Base-by-base conservation (phyloP, 805 yeast genomes). In the Candida oleophila region DNA sequence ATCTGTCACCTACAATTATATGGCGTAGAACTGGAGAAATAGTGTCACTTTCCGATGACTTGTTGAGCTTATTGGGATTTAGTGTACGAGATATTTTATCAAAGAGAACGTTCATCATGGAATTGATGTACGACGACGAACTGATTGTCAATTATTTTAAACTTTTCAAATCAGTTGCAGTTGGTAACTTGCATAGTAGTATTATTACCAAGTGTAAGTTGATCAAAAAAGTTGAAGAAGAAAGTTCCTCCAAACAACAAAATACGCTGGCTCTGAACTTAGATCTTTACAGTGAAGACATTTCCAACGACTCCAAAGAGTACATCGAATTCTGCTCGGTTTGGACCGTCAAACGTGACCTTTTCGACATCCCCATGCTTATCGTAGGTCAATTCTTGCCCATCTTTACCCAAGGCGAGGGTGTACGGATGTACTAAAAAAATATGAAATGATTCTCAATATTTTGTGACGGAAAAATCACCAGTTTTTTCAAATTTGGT, bases 11-110 rank as follows among this genome's bases (percentile, higher is more conserved):
- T 1, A 84, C 92, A 2, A 82, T 87, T 15, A 83, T 87, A 52
- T 88, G 96, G 96, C 73, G 96, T 55, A 69, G 96, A 36, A 85
- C 95, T 0, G 95, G 95, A 8, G 95, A 88, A 60, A 82, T 89
- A 37, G 90, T 87, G 9, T 87, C 87, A 7, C 80, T 86, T 8
- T 85, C 90, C 3, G 82, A 83, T 51, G 94, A 87, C 55, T 80
- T 88, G 57, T 78, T 86, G 25, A 78, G 83, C 2, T 67, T 88
- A 51, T 78, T 91, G 4, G 87, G 89, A 1, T 81, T 83, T 61
- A 73, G 80, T 9, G 69, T 77, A 51, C 73, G 77, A 48, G 82
- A 83, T 38, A 64, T 87, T 8, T 57, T 86, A 2, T 71, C 82
- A 4, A 78, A 81, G 52, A 66, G 88, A 45, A 71, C 76, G 1